Evolutionary conservation across 768 basidiomycete species (phyloP), one percentile per base, ranked within the genome.

Genomic region (Rhizopogon roseolus): DNA sequence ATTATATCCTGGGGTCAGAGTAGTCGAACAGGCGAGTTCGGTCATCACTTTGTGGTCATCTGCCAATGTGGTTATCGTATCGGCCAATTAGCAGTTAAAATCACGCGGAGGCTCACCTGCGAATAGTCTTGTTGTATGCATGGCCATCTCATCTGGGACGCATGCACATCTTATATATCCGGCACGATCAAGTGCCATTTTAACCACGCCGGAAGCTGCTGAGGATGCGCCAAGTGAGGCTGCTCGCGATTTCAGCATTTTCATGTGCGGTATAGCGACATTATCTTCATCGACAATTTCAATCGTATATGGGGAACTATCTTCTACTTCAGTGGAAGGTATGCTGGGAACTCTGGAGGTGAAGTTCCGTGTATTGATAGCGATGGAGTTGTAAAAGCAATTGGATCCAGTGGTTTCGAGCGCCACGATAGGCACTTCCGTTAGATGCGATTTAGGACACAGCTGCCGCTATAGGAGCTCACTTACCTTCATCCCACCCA

Each of bases 41-140:
- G 87, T 81, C 25, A 90, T 72, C 53, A 84, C 71, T 66, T 88
- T 88, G 62, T 91, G 88, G 55, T 89, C 86, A 57, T 87, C 89
- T 88, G 58, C 5, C 14, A 13, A 13, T 27, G 6, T 41, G 16
- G 16, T 6, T 9, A 44, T 61, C 10, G 54, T 53, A 27, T 9
- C 14, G 19, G 19, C 16, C 14, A 34, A 3, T 17, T 22, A 25
- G 8, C 13, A 17, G 22, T n/a, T 50, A 4, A 5, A 19, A 22
- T 36, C 16, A 13, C 32, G 29, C 52, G 27, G 37, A 17, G 10
- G 16, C 79, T 58, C 61, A 89, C 88, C 78, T 58, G 83, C 80
- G 60, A 90, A 88, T 9, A 58, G 60, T 17, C 70, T 63, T 3
- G 79, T 76, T 7, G 81, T 71, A 50, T 78, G 74, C 87, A 91